Evolutionary conservation across 23 red algal species (phyloP).

Genomic region (Cyanidioschyzon merolae): DNA sequence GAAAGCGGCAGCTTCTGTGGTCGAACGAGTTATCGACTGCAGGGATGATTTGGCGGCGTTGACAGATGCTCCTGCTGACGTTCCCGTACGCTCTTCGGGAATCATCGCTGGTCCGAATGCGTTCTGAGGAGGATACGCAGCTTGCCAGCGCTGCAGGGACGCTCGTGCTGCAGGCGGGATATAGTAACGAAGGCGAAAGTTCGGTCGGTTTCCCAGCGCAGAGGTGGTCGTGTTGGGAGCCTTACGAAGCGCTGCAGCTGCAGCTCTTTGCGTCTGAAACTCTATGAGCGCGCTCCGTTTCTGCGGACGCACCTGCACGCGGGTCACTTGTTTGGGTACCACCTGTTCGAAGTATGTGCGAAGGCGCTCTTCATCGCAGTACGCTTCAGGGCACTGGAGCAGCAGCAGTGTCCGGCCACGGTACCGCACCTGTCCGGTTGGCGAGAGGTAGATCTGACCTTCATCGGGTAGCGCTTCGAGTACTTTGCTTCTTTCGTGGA

Average conservation of each 20-base stretch:
- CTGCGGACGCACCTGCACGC: slow-evolving; percentile 17
- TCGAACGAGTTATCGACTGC: background rate
- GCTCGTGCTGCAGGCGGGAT: background rate
- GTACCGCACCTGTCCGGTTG: background rate
- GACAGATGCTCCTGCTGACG: background rate
- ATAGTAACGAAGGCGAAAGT: slow-evolving; percentile 18
- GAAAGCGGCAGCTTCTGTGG: background rate
- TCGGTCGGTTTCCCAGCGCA: background rate
- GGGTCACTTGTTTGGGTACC: background rate
- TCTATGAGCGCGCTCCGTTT: slow-evolving; percentile 22
- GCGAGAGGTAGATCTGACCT: background rate
- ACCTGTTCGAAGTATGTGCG: slow-evolving; percentile 2
- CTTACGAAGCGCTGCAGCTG: background rate
- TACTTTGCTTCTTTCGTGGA: background rate
- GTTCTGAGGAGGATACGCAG: background rate
- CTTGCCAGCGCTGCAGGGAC: background rate
- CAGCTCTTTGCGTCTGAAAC: slow-evolving; percentile 11
- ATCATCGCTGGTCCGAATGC: background rate
- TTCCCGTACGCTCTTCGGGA: background rate
- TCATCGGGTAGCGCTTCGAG: background rate
- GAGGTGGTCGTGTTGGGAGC: background rate
- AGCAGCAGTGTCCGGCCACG: slow-evolving; percentile 13
- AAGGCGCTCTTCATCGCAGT: background rate
- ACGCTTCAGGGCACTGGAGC: slow-evolving; percentile 15
- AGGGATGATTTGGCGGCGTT: background rate